Evolutionary conservation across 345 rosid species (phyloP).

Genomic region (Hibiscus trionum): DNA sequence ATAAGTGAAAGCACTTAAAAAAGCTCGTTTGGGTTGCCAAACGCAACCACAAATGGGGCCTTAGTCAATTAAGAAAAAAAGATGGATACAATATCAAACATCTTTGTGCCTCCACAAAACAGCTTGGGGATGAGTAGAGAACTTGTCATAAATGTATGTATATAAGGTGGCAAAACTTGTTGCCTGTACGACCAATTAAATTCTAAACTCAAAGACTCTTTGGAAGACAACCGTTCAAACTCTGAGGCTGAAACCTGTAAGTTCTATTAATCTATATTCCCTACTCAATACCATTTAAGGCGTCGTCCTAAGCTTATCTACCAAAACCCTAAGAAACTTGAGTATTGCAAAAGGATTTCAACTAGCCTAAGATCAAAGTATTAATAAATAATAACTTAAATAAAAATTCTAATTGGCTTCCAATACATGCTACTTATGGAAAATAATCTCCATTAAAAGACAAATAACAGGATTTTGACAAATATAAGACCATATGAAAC

Average conservation of each 20-base stretch:
- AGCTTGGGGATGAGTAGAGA: neutral
- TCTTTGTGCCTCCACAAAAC: neutral
- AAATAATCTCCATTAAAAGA: neutral
- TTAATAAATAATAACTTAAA: too few relatives aligned
- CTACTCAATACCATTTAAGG: neutral
- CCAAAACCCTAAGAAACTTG: neutral
- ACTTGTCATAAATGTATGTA: neutral
- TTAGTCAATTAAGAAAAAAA: neutral
- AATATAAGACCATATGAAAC: neutral
- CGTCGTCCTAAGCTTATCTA: neutral
- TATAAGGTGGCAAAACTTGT: neutral
- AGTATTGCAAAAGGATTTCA: neutral
- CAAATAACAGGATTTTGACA: neutral
- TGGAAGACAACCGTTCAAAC: neutral
- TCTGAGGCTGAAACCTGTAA: neutral
- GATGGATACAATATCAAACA: neutral
- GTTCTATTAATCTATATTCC: neutral
- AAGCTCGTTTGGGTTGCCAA: too few relatives aligned
- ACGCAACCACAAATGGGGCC: too few relatives aligned
- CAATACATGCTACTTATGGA: neutral
- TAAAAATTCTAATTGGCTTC: too few relatives aligned
- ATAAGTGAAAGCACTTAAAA: too few relatives aligned
- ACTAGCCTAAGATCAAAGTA: too few relatives aligned
- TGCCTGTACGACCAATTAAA: neutral
- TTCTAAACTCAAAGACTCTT: neutral